Conservation (phyloP, 106 monocot genomes). For the Hemerocallis citrina region DNA sequence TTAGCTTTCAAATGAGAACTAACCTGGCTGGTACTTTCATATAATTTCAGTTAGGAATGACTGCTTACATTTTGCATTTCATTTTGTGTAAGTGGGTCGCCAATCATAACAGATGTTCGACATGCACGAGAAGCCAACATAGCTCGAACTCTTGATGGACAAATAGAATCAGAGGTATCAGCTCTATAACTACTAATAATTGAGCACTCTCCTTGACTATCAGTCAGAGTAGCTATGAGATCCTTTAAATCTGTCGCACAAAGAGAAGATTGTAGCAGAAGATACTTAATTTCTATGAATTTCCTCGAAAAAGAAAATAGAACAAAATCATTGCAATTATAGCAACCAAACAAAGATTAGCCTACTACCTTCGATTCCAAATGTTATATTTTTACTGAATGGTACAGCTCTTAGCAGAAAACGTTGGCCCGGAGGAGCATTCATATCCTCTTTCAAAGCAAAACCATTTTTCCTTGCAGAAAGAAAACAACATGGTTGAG, state of each 20-base stretch:
- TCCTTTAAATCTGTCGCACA: conserved; percentile 80
- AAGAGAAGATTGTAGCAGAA: neutral
- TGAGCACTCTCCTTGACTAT: conserved; percentile 74
- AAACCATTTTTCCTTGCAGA: conserved; percentile 88
- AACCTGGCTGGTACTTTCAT: neutral
- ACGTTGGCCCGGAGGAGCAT: conserved; percentile 70
- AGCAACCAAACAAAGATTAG: neutral
- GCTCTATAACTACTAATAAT: conserved; percentile 72
- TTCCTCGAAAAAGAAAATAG: neutral
- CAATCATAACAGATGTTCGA: conserved; percentile 74
- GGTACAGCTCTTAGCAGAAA: conserved; percentile 86
- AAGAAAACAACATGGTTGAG: neutral
- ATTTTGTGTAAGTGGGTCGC: conserved; percentile 73
- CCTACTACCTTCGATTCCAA: conserved; percentile 89
- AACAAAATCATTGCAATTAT: neutral
- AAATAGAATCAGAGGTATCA: conserved; percentile 82
- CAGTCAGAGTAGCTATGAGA: conserved; percentile 74
- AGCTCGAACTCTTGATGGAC: conserved; percentile 88
- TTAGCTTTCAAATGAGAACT: too few species aligned
- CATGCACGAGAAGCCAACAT: conserved; percentile 99
- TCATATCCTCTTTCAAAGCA: conserved; percentile 60
- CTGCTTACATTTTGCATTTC: conserved; percentile 83
- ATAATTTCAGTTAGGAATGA: neutral
- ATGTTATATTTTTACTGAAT: conserved; percentile 90
- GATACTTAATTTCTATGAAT: neutral